Percentiles rank a stretch among this genome's conserved stretches.
Evolutionary conservation across 2,329 filamentous ascomycete species (phyloP).

Genomic region (Grosmannia serpens): DNA sequence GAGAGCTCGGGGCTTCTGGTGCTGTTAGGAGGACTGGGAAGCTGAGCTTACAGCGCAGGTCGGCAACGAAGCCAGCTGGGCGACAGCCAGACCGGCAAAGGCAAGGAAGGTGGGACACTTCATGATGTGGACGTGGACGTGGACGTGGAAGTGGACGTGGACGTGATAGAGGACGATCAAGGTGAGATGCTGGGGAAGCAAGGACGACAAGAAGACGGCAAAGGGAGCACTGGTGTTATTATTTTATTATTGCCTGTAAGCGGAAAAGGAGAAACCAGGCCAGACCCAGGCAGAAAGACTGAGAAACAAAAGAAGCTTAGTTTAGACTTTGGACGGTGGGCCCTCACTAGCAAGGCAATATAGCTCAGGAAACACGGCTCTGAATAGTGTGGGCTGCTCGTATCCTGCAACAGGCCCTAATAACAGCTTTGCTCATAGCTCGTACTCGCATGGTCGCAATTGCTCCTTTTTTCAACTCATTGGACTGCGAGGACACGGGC

Average conservation of each 20-base stretch:
- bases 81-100: slow-evolving; percentile 38
- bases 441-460: background rate
- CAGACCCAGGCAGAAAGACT: background rate
- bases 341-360: background rate
- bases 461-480: background rate
- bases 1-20: no score
- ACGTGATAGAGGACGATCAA: background rate
- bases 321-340: background rate
- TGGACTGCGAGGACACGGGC: no score
- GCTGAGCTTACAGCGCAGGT: slow-evolving; percentile 41
- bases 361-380: no score
- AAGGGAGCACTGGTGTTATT: background rate
- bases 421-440: no score
- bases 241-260: background rate
- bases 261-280: background rate
- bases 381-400: no score
- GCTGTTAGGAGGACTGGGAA: background rate
- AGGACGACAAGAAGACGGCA: background rate
- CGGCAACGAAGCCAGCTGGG: slow-evolving; percentile 36
- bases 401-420: background rate
- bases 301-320: background rate
- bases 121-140: slow-evolving; percentile 22
- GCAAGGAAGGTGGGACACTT: slow-evolving; percentile 31
- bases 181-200: background rate
- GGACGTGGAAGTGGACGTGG: background rate